Evolutionary conservation across 1,284 basidiomycete genomes (phyloP).

Genomic region (Sporisorium iseilematis-ciliati): DNA sequence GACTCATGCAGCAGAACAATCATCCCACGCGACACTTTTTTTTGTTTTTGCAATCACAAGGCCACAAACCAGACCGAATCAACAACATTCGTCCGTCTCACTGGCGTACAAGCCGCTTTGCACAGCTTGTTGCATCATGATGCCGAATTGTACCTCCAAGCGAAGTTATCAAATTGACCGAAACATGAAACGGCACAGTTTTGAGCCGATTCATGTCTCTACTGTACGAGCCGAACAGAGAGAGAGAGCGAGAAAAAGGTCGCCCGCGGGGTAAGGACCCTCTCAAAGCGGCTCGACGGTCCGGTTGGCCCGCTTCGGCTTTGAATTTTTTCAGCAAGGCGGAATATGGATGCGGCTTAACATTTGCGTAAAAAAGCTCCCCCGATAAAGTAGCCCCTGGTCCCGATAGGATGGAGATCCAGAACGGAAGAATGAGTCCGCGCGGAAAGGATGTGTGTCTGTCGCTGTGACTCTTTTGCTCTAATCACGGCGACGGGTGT

Average conservation of each 20-base stretch:
- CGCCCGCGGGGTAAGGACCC: constrained; percentile 28
- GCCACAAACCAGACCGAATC: no score
- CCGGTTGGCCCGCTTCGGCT: constrained; percentile 9
- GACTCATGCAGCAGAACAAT: no score
- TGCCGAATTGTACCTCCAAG: no score
- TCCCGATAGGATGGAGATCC: not conserved
- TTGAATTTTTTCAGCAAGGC: not conserved
- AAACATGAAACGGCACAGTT: no score
- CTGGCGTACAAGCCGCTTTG: no score
- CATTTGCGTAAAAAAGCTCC: not conserved
- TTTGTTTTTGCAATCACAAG: no score
- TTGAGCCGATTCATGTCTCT: not conserved
- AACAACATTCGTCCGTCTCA: no score
- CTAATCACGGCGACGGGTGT: no score
- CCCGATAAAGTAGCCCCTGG: not conserved
- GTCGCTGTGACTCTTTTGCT: not conserved
- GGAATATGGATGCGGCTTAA: not conserved
- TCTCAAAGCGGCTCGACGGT: constrained; percentile 18
- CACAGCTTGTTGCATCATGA: no score
- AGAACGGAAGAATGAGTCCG: not conserved
- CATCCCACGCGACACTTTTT: no score
- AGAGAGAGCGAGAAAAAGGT: not conserved
- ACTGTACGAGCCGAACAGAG: not conserved
- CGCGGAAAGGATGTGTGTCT: not conserved
- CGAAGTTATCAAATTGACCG: no score